Conservation (phyloP, 345 rosid genomes). For the Hirschfeldia incana region DNA sequence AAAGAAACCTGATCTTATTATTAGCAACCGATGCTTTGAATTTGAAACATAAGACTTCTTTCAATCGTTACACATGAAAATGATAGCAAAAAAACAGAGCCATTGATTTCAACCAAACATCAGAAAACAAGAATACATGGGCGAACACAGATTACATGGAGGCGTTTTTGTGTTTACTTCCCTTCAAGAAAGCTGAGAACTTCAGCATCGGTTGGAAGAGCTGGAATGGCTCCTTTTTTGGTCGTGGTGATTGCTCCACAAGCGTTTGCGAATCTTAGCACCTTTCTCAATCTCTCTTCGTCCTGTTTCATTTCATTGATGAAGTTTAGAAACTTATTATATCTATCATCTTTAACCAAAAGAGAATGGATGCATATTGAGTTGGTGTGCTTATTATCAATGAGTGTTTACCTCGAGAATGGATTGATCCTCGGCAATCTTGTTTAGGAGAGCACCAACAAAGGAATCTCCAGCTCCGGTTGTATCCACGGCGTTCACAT, state of each 20-base stretch:
- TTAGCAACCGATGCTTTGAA: constrained; percentile 28
- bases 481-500: constrained; percentile 82
- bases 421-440: constrained; percentile 77
- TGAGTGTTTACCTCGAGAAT: constrained; percentile 58
- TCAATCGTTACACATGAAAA: constrained; percentile 25
- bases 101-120: not conserved
- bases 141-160: not conserved
- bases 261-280: constrained; percentile 75
- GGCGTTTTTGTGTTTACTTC: constrained; percentile 18
- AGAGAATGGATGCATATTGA: not conserved
- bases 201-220: constrained; percentile 71
- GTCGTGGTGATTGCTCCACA: constrained; percentile 99
- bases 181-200: constrained; percentile 51
- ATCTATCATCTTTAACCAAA: not conserved
- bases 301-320: constrained; percentile 43
- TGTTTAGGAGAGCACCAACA: constrained; percentile 80
- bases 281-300: constrained; percentile 74
- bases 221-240: constrained; percentile 98
- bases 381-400: not conserved
- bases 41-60: constrained; percentile 7
- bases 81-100: constrained; percentile 19
- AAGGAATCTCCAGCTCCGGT: constrained; percentile 99
- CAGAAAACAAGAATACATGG: constrained; percentile 22
- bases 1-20: constrained; percentile 9
- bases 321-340: not conserved